Percentiles rank a stretch among this genome's conserved stretches.
These are phyloP conservation scores for Populus hybrid DNA, from an alignment of 441 rosid species.

Conservation along the genomic window DNA sequence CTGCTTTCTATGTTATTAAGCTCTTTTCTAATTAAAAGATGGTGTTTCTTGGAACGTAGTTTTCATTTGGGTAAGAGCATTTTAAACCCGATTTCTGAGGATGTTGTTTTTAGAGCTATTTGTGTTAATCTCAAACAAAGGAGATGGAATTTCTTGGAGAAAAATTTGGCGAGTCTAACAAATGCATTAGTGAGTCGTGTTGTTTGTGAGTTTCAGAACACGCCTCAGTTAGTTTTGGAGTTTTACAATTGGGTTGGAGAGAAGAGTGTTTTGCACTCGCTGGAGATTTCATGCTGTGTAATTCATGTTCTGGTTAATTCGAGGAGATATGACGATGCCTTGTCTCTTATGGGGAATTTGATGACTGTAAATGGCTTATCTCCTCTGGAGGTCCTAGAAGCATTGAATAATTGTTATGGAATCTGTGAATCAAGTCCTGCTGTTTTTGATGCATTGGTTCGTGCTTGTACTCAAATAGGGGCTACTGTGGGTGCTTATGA, in stretches of 20 bases:
- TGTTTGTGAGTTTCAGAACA: slow-evolving; percentile 43
- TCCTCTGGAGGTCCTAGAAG: slow-evolving; percentile 47
- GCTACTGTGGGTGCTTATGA: slow-evolving; percentile 49
- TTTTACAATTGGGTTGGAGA: slow-evolving; percentile 52
- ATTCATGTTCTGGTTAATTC: slow-evolving; percentile 46
- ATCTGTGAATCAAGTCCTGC: slow-evolving; percentile 57
- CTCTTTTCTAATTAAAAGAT: slow-evolving; percentile 22
- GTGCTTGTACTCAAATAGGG: slow-evolving; percentile 51
- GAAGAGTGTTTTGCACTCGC: slow-evolving; percentile 22
- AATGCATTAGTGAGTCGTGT: slow-evolving; percentile 45
- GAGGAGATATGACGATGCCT: slow-evolving; percentile 49
- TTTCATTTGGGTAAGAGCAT: slow-evolving; percentile 45
- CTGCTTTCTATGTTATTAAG: slow-evolving; percentile 36
- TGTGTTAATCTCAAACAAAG: slow-evolving; percentile 55
- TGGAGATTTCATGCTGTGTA: slow-evolving; percentile 44
- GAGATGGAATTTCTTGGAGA: slow-evolving; percentile 58
- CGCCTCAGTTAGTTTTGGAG: slow-evolving; percentile 54
- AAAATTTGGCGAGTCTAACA: slow-evolving; percentile 38
- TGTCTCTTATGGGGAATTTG: slow-evolving; percentile 40
- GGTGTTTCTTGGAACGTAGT: slow-evolving; percentile 28
- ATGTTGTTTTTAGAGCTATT: slow-evolving; percentile 33
- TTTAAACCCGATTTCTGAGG: slow-evolving; percentile 4
- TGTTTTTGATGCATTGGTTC: slow-evolving; percentile 73
- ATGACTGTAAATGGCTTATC: slow-evolving; percentile 34
- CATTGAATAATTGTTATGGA: slow-evolving; percentile 40